Percentiles rank a stretch among this genome's conserved stretches.
Conservation (phyloP, 75 land plant genomes). For the Azolla pinnata region DNA sequence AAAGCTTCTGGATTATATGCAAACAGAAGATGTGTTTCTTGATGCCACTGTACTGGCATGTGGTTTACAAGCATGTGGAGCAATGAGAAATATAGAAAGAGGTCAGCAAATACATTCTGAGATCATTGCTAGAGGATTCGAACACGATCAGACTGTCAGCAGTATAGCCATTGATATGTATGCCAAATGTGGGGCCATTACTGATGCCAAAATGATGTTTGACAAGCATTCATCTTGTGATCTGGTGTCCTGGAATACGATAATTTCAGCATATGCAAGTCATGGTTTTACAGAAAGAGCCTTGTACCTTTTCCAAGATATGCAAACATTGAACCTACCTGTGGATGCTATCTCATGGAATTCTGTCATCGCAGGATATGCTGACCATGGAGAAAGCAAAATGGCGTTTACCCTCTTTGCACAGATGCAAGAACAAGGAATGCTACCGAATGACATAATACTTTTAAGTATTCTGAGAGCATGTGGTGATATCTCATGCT, state of each 20-base stretch:
- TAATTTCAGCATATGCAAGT: conserved; percentile 32
- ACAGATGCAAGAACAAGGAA: background rate
- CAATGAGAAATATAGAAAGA: background rate
- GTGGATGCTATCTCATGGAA: conserved; percentile 10
- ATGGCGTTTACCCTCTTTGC: background rate
- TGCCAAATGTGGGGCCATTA: conserved; percentile 50
- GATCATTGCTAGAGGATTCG: conserved; percentile 22
- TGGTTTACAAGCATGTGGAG: background rate
- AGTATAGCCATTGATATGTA: conserved; percentile 53
- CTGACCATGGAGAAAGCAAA: background rate
- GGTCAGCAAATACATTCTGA: conserved; percentile 40
- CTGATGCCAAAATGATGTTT: conserved; percentile 30
- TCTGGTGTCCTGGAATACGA: conserved; percentile 36
- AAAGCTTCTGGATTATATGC: conserved; percentile 5
- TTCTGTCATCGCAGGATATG: background rate
- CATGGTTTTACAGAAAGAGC: conserved; percentile 26
- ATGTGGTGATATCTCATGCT: conserved; percentile 1
- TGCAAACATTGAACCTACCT: conserved; percentile 26
- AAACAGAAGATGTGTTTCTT: background rate
- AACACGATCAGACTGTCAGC: conserved; percentile 29
- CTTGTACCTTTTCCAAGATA: conserved; percentile 25
- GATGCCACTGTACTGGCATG: background rate
- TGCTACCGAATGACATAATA: conserved; percentile 29
- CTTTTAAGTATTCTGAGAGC: conserved; percentile 22
- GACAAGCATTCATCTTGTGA: conserved; percentile 10